These are phyloP conservation scores for Apiospora rasikravindrae DNA, from an alignment of 2,329 filamentous ascomycete species.

Conservation along the genomic window DNA sequence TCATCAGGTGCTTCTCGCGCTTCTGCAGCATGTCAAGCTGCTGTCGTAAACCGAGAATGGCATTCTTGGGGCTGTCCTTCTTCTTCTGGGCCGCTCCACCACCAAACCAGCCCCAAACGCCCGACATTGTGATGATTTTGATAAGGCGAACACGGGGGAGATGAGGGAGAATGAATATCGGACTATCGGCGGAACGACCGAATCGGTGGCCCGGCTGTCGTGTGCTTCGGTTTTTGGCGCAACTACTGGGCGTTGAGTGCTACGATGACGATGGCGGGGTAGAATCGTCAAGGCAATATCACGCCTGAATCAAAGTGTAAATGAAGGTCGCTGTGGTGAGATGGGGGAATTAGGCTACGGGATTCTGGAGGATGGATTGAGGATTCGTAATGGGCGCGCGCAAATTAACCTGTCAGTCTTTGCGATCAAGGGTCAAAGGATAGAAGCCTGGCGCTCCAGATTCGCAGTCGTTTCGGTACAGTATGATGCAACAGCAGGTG, in stretches of 20 bases:
- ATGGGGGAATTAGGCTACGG: not conserved
- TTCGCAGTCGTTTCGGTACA: slow-evolving; percentile 5
- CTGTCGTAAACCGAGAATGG: slow-evolving; percentile 83
- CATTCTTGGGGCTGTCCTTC: slow-evolving; percentile 96
- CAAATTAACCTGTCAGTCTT: not conserved
- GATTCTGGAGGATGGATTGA: slow-evolving; percentile 1
- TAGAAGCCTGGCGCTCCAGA: slow-evolving; percentile 17
- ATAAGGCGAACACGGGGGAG: slow-evolving; percentile 16
- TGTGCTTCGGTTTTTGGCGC: slow-evolving; percentile 10
- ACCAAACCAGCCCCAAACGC: slow-evolving; percentile 90
- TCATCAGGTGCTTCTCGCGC: slow-evolving; percentile 87
- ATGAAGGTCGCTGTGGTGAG: not conserved
- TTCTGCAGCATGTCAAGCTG: slow-evolving; percentile 99
- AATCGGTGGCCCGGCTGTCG: slow-evolving; percentile 3
- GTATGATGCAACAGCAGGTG: slow-evolving; percentile 21
- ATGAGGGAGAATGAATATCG: not conserved
- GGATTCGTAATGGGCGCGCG: not conserved
- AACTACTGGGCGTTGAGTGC: not conserved
- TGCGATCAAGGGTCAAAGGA: slow-evolving; percentile 17
- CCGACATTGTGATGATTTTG: slow-evolving; percentile 58
- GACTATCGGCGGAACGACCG: slow-evolving; percentile 11
- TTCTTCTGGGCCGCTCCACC: slow-evolving; percentile 79
- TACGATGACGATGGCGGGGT: slow-evolving; percentile 18
- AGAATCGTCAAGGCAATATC: not conserved
- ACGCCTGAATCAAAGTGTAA: not conserved